Conservation (phyloP, 2,329 filamentous ascomycete species). For the Polychaeton citri region DNA sequence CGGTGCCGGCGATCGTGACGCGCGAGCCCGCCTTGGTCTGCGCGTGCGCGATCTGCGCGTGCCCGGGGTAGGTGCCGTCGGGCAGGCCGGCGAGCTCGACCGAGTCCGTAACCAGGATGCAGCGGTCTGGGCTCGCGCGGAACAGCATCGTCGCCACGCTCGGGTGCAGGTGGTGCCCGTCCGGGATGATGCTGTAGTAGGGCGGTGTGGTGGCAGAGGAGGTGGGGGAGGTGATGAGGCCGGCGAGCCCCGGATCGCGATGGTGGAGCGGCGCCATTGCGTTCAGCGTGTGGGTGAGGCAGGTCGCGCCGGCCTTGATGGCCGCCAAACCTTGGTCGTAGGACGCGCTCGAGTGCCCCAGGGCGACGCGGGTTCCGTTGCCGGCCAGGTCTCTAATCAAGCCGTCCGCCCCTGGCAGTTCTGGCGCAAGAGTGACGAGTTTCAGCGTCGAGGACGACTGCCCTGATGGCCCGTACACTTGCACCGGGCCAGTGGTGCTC, state of each 20-base stretch:
- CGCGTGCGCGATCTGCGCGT: constrained; percentile 37
- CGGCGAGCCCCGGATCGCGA: constrained; percentile 38
- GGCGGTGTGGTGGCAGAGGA: constrained; percentile 19
- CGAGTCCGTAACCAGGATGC: constrained; percentile 41
- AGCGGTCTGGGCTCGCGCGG: constrained; percentile 31
- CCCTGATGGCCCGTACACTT: constrained; percentile 32
- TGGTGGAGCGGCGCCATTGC: constrained; percentile 40
- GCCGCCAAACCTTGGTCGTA: constrained; percentile 33
- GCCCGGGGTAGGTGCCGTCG: constrained; percentile 38
- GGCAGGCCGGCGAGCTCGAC: constrained; percentile 41
- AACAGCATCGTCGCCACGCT: constrained; percentile 36
- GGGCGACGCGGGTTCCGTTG: constrained; percentile 31
- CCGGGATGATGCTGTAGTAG: constrained; percentile 41
- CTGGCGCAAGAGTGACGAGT: constrained; percentile 40
- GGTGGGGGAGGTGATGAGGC: constrained; percentile 21
- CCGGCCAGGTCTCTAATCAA: constrained; percentile 31
- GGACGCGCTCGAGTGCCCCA: constrained; percentile 39
- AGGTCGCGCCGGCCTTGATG: constrained; percentile 35
- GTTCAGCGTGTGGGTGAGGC: constrained; percentile 43
- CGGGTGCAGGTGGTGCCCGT: constrained; percentile 42
- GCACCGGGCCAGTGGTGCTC: constrained; percentile 16
- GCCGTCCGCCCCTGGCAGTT: constrained; percentile 28
- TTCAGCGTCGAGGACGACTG: constrained; percentile 25
- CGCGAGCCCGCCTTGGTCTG: constrained; percentile 37
- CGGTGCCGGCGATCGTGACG: constrained; percentile 39